Evolutionary conservation across 2,329 filamentous ascomycete genomes (phyloP).

Genomic region (Fusarium avenaceum): DNA sequence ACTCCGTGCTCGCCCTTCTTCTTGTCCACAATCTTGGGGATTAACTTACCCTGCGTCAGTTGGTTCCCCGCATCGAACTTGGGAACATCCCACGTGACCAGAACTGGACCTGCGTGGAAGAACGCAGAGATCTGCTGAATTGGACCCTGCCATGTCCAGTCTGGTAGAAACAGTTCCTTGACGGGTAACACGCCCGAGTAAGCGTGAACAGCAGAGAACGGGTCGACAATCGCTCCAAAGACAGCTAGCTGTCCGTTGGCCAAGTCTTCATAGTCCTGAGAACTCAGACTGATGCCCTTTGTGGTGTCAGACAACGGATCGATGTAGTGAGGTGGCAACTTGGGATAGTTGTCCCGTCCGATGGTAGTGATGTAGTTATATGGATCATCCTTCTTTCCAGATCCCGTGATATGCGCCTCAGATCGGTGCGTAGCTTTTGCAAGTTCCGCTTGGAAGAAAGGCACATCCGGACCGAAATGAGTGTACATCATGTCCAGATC

Average conservation of each 20-base stretch:
- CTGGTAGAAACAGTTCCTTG: neutral
- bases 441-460: neutral
- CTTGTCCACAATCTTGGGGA: neutral
- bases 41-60: neutral
- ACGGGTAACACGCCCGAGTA: neutral
- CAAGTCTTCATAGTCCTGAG: neutral
- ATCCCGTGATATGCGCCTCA: neutral
- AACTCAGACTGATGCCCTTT: too few relatives aligned
- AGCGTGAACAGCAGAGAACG: neutral
- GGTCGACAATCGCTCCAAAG: neutral
- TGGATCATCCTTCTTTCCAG: neutral
- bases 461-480: neutral
- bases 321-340: neutral
- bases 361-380: neutral
- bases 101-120: neutral
- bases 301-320: neutral
- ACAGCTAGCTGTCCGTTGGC: neutral
- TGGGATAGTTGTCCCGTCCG: neutral
- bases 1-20: neutral
- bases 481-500: neutral
- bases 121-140: neutral
- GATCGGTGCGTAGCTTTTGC: neutral
- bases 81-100: neutral
- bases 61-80: neutral
- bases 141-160: neutral